Percentiles rank a stretch among this genome's conserved stretches.
phyloP scores from a whole-genome alignment of 2,329 filamentous ascomycete genomes.

The Aphanocladium album region DNA sequence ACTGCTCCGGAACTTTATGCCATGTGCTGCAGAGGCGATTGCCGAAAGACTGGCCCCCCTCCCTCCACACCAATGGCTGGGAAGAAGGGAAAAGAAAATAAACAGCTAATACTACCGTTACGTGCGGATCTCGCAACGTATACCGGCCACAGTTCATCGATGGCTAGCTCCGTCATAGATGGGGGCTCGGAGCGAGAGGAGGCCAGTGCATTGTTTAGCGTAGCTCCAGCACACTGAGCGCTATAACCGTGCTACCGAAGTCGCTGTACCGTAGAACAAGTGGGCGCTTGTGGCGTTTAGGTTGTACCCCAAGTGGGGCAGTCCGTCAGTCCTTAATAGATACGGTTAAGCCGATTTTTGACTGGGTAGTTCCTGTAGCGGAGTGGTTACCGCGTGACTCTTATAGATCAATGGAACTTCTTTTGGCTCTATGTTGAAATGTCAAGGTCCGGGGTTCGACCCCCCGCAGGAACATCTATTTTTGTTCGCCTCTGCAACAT shows the following conservation, averaged over 20 bases:
- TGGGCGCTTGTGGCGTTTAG: conserved; percentile 11
- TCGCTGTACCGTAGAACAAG: background rate
- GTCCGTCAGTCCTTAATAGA: background rate
- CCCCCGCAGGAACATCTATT: conserved; percentile 22
- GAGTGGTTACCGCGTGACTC: conserved; percentile 27
- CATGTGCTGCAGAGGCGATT: background rate
- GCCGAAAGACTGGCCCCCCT: background rate
- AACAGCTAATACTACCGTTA: background rate
- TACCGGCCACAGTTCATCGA: background rate
- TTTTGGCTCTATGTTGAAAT: conserved; percentile 21
- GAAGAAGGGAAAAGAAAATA: background rate
- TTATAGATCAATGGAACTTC: conserved; percentile 20
- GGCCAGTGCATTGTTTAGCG: conserved; percentile 1
- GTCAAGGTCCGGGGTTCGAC: conserved; percentile 26
- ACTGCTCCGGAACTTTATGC: background rate
- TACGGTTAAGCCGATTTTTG: background rate
- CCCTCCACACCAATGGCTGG: background rate
- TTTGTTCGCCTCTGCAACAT: background rate
- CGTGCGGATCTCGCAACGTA: conserved; percentile 8
- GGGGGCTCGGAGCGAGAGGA: background rate
- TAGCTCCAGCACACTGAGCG: background rate
- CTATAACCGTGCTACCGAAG: background rate
- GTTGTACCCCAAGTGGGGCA: conserved; percentile 3
- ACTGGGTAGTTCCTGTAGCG: conserved; percentile 23
- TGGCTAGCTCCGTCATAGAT: background rate